Base-by-base conservation (phyloP, 768 basidiomycete genomes). In the Strobilomyces confusus region DNA sequence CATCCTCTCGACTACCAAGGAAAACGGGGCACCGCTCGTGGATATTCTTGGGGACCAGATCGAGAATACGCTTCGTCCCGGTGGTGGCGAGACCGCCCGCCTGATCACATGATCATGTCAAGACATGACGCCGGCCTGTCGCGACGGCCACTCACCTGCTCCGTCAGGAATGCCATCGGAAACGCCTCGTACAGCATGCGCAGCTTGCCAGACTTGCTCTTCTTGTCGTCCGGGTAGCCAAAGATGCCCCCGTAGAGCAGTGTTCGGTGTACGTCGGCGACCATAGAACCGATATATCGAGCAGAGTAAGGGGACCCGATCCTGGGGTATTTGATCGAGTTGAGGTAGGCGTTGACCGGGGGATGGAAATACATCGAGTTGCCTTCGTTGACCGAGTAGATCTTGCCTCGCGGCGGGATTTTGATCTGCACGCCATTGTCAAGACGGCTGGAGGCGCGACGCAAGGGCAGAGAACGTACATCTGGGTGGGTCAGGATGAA, bases 331-430 rank as follows among this genome's bases (percentile, higher is more conserved):
- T 99, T 95, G 80, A 95, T 91, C 58, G 88, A 89, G 57, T 90
- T 84, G 55, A 95, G 81, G 72, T 95, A 95, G 40, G 83, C 81
- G 46, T 73, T 73, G 44, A 91, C 89, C 17, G 89, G 93, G 44
- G 81, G 72, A 71, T 94, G 76, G 77, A 97, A 98, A 75, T 95
- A 95, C 80, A 92, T 78, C 30, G 93, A 82, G 76, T 99, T 99
- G 56, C 97, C 97, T 75, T 99, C 97, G 70, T 99, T 99, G 80
- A 98, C 95, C 4, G 95, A 98, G 76, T 99, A 99, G 67, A 99
- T 99, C 76, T 98, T 98, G 60, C 97, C 97, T 46, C 97, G 86
- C 11, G 83, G 59, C 8, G 97, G 97, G 59, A 99, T 92, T 72
- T 84, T 82, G 73, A 99, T 99, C 89, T 91, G 65, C 22, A 19